Base-by-base conservation (phyloP, 805 yeast genomes). In the Candida xiaguanensis region DNA sequence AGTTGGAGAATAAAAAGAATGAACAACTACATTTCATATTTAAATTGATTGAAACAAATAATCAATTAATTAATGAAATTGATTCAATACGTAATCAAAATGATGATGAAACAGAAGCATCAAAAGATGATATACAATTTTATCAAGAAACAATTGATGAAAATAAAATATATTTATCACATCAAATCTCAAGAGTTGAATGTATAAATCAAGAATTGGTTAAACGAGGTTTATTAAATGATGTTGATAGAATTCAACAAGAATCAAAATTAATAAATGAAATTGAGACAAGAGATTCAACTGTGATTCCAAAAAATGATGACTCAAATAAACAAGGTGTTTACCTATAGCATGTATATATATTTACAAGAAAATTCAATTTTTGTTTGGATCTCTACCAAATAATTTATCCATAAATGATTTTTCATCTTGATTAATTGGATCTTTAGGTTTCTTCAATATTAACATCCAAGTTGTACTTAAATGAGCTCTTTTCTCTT, bases 401-500 rank as follows among this genome's bases (percentile, higher is more conserved):
- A 66, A 64, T 37, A 69, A 53, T 49, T 63, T 67, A 43, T 65
- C 61, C 39, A 62, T 51, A 46, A 68, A 68, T 14, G 72, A 65
- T 48, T 67, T 67, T 42, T 67, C 74, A 30, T 64, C 67, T 31
- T 56, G 34, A 57, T 67, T 50, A 67, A 66, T 67, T 5, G 74
- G 69, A 54, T 84, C 91, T 39, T 80, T 83, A n/a, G 83, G 82
- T 48, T 74, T 70, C 62, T 85, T 85, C 31, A 88, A 84, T 6
- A 84, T 79, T 48, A 84, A 70, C 62, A 84, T 75, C 93, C 93
- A 90, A 4, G 96, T 88, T 1, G 98, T 85, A 15, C 98, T 98
- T 45, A 93, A 73, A 63, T 93, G 97, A 15, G 80, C 80, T 47
- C 95, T 71, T 46, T 77, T 78, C 52, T 86, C 91, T 49, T 78